A percentile compares a stretch with the other conserved stretches of the same genome.
Conservation (phyloP, 305 asterid genomes). For the Coffea humblotiana region DNA sequence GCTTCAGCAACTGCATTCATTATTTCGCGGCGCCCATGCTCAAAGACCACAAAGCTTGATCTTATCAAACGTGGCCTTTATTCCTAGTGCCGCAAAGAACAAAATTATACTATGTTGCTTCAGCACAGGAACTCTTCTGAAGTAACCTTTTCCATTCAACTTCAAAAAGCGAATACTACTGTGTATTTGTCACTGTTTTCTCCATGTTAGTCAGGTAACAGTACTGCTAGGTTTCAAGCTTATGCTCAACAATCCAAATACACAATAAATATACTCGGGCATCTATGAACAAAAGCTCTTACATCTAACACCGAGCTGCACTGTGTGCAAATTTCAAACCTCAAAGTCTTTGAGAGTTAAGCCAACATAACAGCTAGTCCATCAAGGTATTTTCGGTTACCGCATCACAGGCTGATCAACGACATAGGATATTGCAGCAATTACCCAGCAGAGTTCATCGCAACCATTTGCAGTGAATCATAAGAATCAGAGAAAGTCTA, state of each 20-base stretch:
- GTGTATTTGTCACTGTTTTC: too few species aligned
- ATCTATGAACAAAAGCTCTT: neutral
- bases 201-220: too few species aligned
- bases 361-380: neutral
- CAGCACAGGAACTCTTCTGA: neutral
- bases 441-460: neutral
- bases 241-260: neutral
- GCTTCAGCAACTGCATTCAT: too few species aligned
- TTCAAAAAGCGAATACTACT: neutral
- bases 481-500: neutral
- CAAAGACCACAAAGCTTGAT: neutral
- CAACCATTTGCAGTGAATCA: neutral
- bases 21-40: neutral
- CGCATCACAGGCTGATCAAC: neutral
- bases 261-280: neutral
- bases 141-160: neutral
- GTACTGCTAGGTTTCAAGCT: too few species aligned
- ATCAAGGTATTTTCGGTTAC: neutral
- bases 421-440: neutral
- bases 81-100: neutral
- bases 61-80: neutral
- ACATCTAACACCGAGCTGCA: neutral
- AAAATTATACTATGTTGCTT: too few species aligned
- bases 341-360: neutral
- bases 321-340: neutral